These are phyloP conservation scores for Beauveria sp. DNA, from an alignment of 2,329 filamentous ascomycete genomes.

Conservation along the genomic window DNA sequence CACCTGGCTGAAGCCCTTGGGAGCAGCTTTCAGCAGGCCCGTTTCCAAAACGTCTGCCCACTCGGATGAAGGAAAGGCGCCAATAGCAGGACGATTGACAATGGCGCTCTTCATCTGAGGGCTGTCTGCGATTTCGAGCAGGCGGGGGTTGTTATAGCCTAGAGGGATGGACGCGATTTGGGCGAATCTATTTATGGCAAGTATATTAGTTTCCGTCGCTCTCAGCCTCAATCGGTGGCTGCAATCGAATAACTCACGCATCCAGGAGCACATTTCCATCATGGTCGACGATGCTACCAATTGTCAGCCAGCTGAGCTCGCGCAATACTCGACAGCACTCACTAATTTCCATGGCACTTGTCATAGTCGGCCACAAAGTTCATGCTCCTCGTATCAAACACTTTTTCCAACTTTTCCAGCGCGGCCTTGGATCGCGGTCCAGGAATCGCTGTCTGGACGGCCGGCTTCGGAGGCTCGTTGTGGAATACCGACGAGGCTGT, in stretches of 20 bases:
- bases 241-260: slow-evolving; percentile 40
- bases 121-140: slow-evolving; percentile 62
- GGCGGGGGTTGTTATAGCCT: slow-evolving; percentile 82
- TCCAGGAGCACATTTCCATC: slow-evolving; percentile 67
- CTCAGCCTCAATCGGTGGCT: not conserved
- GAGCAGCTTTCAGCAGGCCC: slow-evolving; percentile 74
- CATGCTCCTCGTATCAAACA: slow-evolving; percentile 79
- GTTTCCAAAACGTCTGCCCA: slow-evolving; percentile 75
- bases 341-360: slow-evolving; percentile 71
- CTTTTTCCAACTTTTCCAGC: slow-evolving; percentile 63
- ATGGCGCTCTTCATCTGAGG: slow-evolving; percentile 73
- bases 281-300: slow-evolving; percentile 49
- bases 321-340: not conserved
- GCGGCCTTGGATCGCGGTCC: slow-evolving; percentile 66
- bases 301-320: not conserved
- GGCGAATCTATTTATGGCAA: slow-evolving; percentile 51
- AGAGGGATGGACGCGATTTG: slow-evolving; percentile 91
- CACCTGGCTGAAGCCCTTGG: slow-evolving; percentile 77
- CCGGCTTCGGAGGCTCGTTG: slow-evolving; percentile 45
- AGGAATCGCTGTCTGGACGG: slow-evolving; percentile 57
- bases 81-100: slow-evolving; percentile 82
- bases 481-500: slow-evolving; percentile 31
- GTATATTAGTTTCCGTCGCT: not conserved
- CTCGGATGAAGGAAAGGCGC: slow-evolving; percentile 82
- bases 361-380: slow-evolving; percentile 77